Evolutionary conservation across 768 basidiomycete genomes (phyloP).

Genomic region (Crucibulum laeve): DNA sequence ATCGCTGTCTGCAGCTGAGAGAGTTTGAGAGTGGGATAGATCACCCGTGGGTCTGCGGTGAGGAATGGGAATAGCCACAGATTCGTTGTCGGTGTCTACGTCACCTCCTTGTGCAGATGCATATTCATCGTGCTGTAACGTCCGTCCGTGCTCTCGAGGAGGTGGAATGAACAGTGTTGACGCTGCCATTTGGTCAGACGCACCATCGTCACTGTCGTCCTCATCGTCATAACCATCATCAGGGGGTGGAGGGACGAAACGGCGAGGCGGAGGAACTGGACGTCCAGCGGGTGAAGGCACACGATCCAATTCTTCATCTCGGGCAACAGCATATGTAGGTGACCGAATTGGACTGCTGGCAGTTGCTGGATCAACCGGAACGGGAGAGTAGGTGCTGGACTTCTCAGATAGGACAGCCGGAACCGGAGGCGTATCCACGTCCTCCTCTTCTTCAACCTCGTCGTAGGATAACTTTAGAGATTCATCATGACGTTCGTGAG

Average conservation of each 20-base stretch:
- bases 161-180: constrained; percentile 24
- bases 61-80: constrained; percentile 9
- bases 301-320: not conserved
- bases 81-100: constrained; percentile 1
- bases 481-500: too few relatives aligned
- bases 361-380: too few relatives aligned
- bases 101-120: not conserved
- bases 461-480: not conserved
- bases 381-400: too few relatives aligned
- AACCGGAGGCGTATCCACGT: too few relatives aligned
- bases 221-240: constrained; percentile 4
- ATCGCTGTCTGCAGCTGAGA: not conserved
- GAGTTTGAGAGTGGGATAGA: not conserved
- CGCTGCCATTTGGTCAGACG: constrained; percentile 5
- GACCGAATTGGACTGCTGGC: too few relatives aligned
- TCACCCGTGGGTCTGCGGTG: constrained; percentile 8
- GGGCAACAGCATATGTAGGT: too few relatives aligned
- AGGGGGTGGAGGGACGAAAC: constrained; percentile 6
- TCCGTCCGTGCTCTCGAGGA: constrained; percentile 10
- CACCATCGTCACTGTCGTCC: constrained; percentile 6
- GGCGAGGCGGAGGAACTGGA: constrained; percentile 16
- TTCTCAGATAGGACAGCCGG: too few relatives aligned
- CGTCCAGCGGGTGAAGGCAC: not conserved
- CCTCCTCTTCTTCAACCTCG: not conserved
- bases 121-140: not conserved